A percentile compares a stretch with the other conserved stretches of the same genome.
phyloP scores from a whole-genome alignment of 2,329 filamentous ascomycete genomes.

The Aspergillus hiratsukae region DNA sequence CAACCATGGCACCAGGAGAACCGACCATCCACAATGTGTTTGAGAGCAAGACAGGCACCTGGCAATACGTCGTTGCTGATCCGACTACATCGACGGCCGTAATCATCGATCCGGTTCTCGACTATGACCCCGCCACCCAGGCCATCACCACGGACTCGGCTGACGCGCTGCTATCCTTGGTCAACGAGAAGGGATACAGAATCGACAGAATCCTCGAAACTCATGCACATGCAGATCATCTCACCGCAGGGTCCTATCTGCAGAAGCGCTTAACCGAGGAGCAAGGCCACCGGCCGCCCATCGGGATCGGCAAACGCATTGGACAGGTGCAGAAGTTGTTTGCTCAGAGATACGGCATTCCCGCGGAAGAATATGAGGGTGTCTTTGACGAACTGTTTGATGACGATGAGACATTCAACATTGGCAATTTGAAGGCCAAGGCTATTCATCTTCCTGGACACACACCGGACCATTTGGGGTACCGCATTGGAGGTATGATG shows the following conservation, averaged over 20 bases:
- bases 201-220: constrained; percentile 57
- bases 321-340: constrained; percentile 52
- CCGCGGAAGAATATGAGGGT: constrained; percentile 38
- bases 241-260: constrained; percentile 57
- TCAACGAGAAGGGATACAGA: constrained; percentile 44
- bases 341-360: constrained; percentile 47
- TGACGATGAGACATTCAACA: constrained; percentile 52
- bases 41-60: constrained; percentile 49
- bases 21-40: constrained; percentile 29
- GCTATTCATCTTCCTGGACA: constrained; percentile 60
- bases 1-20: constrained; percentile 2
- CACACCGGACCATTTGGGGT: constrained; percentile 61
- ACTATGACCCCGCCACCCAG: constrained; percentile 48
- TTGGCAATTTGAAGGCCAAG: constrained; percentile 47
- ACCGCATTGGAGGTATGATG: constrained; percentile 47
- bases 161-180: constrained; percentile 46
- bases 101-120: constrained; percentile 60
- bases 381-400: constrained; percentile 54
- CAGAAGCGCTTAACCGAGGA: constrained; percentile 40
- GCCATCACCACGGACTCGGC: constrained; percentile 50
- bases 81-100: constrained; percentile 45
- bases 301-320: constrained; percentile 58
- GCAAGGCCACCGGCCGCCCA: constrained; percentile 39
- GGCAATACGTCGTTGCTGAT: constrained; percentile 60
- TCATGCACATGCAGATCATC: constrained; percentile 50